Base-by-base conservation (phyloP, 2,329 filamentous ascomycete genomes). In the Colletotrichum sublineola region DNA sequence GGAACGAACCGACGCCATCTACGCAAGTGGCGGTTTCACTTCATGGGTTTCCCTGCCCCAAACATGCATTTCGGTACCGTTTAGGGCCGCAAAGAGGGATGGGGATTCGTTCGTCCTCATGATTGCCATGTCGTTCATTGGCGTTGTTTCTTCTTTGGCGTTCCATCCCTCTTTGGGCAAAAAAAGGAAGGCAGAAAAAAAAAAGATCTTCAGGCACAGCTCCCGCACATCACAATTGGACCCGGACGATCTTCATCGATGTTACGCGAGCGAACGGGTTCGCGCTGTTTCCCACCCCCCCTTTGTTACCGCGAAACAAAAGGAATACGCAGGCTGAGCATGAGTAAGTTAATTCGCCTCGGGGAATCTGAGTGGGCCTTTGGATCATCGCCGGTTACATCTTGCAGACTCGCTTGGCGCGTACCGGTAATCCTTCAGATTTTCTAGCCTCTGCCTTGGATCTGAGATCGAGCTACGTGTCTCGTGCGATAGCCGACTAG, bases 21-120 rank as follows among this genome's bases (percentile, higher is more conserved):
- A 68, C 69, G 69, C 69, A 68, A 72, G 69, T 72, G 69, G 69
- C 69, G 52, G 65, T 72, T 58, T 72, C 69, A 69, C 15, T 40
- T 62, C 24, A 9, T 46, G 44, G n/a, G 38, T 14, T 31, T 24
- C 38, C 6, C 36, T 52, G 33, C 53, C 53, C 31, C 44, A 46
- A 46, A 46, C 44, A n/a, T 56, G 53, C 33, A 36, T 56, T n/a
- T 56, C 31, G 18, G 33, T n/a, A 31, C 31, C 15, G 8, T 44
- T 36, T 14, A 31, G 53, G 31, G 18, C 53, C 53, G 18, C 33
- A 2, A 56, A 20, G 33, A 56, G 52, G 14, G 36, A 57, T 24
- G 31, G 60, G 8, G 11, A 46, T 62, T 38, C 20, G 8, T 20
- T 18, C 42, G 7, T 50, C 7, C 44, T n/a, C 44, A 46, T 9